Conservation (phyloP, 1,139 yeast genomes). For the Saccharomyces hybrid region DNA sequence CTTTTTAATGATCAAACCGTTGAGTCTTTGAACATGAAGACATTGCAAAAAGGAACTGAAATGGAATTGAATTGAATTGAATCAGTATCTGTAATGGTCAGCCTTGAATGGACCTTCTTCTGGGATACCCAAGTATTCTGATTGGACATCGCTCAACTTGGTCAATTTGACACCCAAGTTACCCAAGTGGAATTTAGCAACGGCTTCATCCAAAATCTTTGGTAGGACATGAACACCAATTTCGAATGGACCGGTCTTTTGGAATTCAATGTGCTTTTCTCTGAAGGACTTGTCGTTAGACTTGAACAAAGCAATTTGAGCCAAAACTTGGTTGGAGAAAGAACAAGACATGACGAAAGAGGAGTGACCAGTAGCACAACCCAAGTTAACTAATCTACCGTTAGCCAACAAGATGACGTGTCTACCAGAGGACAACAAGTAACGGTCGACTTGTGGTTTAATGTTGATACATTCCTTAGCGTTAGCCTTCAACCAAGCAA, state of each 20-base stretch:
- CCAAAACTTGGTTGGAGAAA: constrained; percentile 98
- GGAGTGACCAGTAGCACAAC: constrained; percentile 99
- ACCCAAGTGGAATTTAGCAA: constrained; percentile 93
- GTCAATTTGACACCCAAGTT: constrained; percentile 92
- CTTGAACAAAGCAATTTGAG: constrained; percentile 97
- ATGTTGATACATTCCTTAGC: constrained; percentile 89
- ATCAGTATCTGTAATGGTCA: constrained; percentile 95
- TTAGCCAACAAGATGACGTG: constrained; percentile 96
- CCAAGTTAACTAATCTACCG: constrained; percentile 99
- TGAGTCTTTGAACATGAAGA: constrained; percentile 10
- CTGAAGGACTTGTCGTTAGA: constrained; percentile 78
- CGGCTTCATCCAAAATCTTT: constrained; percentile 98
- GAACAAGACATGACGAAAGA: constrained; percentile 99
- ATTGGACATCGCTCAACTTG: constrained; percentile 69
- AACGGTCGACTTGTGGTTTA: constrained; percentile 99
- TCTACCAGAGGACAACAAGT: constrained; percentile 80
- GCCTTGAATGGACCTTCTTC: constrained; percentile 97
- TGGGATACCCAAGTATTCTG: constrained; percentile 93
- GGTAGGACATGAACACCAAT: constrained; percentile 96
- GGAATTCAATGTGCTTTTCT: constrained; percentile 76
- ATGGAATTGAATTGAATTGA: not conserved
- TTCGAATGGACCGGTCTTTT: constrained; percentile 85
- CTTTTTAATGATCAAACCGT: constrained; percentile 11
- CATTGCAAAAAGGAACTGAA: not conserved
- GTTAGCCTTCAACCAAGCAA: constrained; percentile 93